phyloP scores from a whole-genome alignment of 768 basidiomycete species.

The Russula emetica region DNA sequence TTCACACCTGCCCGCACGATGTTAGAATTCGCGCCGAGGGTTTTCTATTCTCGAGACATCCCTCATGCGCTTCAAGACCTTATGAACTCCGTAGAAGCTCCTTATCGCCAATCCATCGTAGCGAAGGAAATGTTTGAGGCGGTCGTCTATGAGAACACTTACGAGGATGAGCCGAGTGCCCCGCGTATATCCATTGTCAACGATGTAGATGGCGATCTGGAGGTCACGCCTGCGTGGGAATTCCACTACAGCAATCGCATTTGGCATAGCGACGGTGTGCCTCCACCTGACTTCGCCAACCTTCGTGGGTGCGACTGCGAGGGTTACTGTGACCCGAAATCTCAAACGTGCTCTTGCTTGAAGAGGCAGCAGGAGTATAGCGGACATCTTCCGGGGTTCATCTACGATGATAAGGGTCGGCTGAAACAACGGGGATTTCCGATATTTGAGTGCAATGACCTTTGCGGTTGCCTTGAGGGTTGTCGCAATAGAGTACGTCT shows the following conservation, averaged over 20 bases:
- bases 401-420: slow-evolving; percentile 59
- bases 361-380: slow-evolving; percentile 48
- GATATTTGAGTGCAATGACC: slow-evolving; percentile 82
- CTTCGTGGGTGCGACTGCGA: slow-evolving; percentile 70
- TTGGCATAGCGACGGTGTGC: slow-evolving; percentile 67
- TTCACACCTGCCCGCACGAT: slow-evolving; percentile 24
- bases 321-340: slow-evolving; percentile 70
- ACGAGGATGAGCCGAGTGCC: slow-evolving; percentile 61
- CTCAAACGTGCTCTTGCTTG: slow-evolving; percentile 68
- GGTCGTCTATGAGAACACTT: slow-evolving; percentile 60
- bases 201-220: slow-evolving; percentile 49
- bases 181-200: slow-evolving; percentile 68
- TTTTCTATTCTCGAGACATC: slow-evolving; percentile 45
- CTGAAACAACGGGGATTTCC: slow-evolving; percentile 49
- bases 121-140: slow-evolving; percentile 58
- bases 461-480: slow-evolving; percentile 75
- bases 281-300: slow-evolving; percentile 53
- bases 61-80: slow-evolving; percentile 61
- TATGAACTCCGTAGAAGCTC: slow-evolving; percentile 49
- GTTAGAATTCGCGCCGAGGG: slow-evolving; percentile 29
- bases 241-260: slow-evolving; percentile 84
- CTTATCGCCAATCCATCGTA: slow-evolving; percentile 40
- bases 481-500: slow-evolving; percentile 73
- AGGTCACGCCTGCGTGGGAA: slow-evolving; percentile 75
- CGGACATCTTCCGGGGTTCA: slow-evolving; percentile 50